Base-by-base conservation (phyloP, 805 yeast species). In the Kluyveromyces wickerhamii region DNA sequence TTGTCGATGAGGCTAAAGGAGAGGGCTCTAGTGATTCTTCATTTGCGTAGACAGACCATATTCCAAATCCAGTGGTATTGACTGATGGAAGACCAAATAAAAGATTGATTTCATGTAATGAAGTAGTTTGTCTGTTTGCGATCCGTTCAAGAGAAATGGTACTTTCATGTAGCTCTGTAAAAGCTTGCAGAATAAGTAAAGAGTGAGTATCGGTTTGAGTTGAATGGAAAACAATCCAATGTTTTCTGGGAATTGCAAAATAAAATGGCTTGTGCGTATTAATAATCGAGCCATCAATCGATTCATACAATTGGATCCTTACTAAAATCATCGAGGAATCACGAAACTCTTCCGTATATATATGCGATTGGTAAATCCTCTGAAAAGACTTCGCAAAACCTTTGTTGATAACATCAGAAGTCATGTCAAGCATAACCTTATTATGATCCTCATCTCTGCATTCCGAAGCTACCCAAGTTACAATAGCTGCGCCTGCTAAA, bases 41-140 rank as follows among this genome's bases (percentile, higher is more conserved):
- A 43, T 77, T 75, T 0, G 94, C 89, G 52, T 81, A 84, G 0
- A 79, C 71, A 0, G 72, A 52, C 94, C 94, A 84, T 6, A 73
- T 65, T 0, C 89, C 94, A 36, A 79, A 49, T 7, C 87, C 67
- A 19, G 70, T 61, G 1, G 79, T 66, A 44, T 71, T 72, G 34
- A 88, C 59, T 1, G 87, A 75, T 2, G 33, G 33, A 3, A 21
- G 19, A 4, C 33, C 33, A 16, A 30, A 9, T 11, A 13, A 10
- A 20, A 13, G 9, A 18, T 30, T 30, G 9, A 30, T 13, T 17
- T 30, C 33, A n/a, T 12, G 13, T 21, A 30, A 21, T 11, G 33
- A 30, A 7, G 15, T 21, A 8, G 33, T 21, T 9, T 25, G 16
- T 16, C 14, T 30, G 4, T 20, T 13, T 5, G 11, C 4, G 10